A percentile compares a stretch with the other conserved stretches of the same genome.
These are phyloP conservation scores for Euphorbia peplus DNA, from an alignment of 345 rosid genomes.

Conservation along the genomic window DNA sequence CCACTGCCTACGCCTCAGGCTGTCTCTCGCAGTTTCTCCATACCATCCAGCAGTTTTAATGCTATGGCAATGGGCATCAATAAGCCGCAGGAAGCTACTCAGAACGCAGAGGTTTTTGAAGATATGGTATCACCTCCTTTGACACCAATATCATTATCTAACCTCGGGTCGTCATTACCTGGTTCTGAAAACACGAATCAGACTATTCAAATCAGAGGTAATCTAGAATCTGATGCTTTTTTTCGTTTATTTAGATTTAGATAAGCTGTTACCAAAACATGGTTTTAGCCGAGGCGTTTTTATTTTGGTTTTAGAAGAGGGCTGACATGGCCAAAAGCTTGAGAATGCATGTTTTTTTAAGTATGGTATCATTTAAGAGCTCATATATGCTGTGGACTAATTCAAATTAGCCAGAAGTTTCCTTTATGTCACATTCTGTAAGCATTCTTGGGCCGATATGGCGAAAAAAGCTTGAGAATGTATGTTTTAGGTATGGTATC, in stretches of 20 bases:
- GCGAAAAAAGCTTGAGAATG: not conserved
- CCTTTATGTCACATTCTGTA: too few relatives aligned
- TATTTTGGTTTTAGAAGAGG: not conserved
- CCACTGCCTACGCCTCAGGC: constrained; percentile 31
- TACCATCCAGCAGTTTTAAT: constrained; percentile 24
- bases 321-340: not conserved
- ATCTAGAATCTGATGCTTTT: constrained; percentile 11
- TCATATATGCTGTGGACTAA: not conserved
- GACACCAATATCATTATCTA: constrained; percentile 56
- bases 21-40: constrained; percentile 31
- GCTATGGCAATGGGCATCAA: constrained; percentile 37
- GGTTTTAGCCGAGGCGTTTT: not conserved
- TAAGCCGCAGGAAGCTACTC: constrained; percentile 30
- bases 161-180: constrained; percentile 16
- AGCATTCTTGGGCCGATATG: not conserved
- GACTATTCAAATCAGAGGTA: constrained; percentile 42
- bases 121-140: constrained; percentile 60
- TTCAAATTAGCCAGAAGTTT: not conserved
- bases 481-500: not conserved
- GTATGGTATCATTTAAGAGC: not conserved
- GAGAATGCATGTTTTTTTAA: not conserved
- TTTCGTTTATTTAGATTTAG: constrained; percentile 7
- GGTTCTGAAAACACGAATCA: constrained; percentile 22
- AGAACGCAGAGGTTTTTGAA: constrained; percentile 37
- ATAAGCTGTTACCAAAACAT: not conserved